phyloP scores from a whole-genome alignment of 352 stramenopile genomes.

The Globisporangium acanthophoron region DNA sequence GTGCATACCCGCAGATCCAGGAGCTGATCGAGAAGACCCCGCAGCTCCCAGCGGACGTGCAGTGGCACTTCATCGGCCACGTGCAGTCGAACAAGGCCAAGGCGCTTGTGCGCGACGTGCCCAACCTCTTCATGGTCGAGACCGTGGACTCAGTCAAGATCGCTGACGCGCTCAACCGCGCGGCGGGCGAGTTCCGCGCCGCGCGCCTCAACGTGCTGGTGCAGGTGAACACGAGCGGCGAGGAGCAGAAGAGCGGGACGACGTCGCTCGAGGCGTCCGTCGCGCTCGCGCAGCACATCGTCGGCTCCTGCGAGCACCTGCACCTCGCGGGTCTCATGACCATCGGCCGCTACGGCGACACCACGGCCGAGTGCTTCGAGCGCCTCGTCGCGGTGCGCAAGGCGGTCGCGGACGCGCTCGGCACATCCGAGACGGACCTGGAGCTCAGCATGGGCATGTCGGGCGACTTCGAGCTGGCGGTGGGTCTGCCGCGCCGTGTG shows the following conservation, averaged over 20 bases:
- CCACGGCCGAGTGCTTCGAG: conserved; percentile 90
- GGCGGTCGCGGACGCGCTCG: conserved; percentile 59
- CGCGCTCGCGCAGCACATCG: conserved; percentile 86
- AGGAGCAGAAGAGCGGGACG: conserved; percentile 97
- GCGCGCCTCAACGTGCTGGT: conserved; percentile 92
- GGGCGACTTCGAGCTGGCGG: conserved; percentile 95
- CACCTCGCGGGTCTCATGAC: conserved; percentile 98
- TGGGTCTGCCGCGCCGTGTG: conserved; percentile 14
- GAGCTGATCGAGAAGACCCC: conserved; percentile 95
- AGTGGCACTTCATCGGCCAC: conserved; percentile 99
- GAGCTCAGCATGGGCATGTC: conserved; percentile 99
- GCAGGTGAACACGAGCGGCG: conserved; percentile 97
- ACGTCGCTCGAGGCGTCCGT: conserved; percentile 75
- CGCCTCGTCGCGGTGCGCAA: conserved; percentile 71
- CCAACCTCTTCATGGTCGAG: conserved; percentile 94
- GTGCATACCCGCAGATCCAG: conserved; percentile 67
- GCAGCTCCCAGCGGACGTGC: conserved; percentile 83
- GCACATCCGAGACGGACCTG: conserved; percentile 59
- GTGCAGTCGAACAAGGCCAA: conserved; percentile 99
- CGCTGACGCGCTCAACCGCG: conserved; percentile 93
- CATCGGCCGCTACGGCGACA: conserved; percentile 94
- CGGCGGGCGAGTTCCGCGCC: conserved; percentile 55
- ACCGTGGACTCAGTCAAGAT: conserved; percentile 97
- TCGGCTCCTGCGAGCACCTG: conserved; percentile 85
- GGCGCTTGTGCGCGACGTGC: conserved; percentile 84